phyloP scores from a whole-genome alignment of 1,139 yeast species.

The Ogataea hybrid region DNA sequence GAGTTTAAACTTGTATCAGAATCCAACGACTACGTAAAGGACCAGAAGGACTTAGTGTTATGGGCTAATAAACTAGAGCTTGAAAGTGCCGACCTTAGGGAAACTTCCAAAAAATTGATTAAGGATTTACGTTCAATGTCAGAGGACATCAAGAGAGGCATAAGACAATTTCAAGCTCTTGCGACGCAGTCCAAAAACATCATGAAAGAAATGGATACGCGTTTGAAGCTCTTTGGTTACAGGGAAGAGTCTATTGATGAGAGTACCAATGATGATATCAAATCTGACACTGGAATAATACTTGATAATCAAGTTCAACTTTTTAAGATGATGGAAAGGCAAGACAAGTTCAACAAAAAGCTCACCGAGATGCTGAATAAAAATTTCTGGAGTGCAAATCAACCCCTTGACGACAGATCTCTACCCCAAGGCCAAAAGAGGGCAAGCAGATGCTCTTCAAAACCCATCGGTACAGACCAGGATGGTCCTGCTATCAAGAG shows the following conservation, averaged over 20 bases:
- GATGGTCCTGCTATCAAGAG: neutral
- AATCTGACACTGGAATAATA: slow-evolving; percentile 9
- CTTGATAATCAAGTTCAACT: slow-evolving; percentile 13
- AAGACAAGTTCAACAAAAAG: slow-evolving; percentile 2
- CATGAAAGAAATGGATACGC: slow-evolving; percentile 12
- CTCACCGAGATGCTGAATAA: slow-evolving; percentile 1
- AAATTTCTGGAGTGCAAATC: neutral
- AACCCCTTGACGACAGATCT: too few species aligned
- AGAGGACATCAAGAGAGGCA: slow-evolving; percentile 13
- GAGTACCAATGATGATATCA: slow-evolving; percentile 1
- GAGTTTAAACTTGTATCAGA: neutral
- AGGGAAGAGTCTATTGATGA: neutral
- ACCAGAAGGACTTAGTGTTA: slow-evolving; percentile 32
- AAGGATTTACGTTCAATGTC: slow-evolving; percentile 15
- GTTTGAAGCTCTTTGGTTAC: slow-evolving; percentile 11
- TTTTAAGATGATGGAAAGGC: slow-evolving; percentile 11
- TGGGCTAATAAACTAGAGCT: slow-evolving; percentile 48
- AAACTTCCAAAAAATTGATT: slow-evolving; percentile 32
- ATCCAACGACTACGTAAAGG: slow-evolving; percentile 8
- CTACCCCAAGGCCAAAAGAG: neutral
- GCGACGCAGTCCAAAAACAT: slow-evolving; percentile 10
- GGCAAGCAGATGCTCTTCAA: neutral
- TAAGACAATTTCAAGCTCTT: slow-evolving; percentile 12
- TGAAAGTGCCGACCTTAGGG: slow-evolving; percentile 41
- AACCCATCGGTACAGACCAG: neutral